phyloP scores from a whole-genome alignment of 2,329 filamentous ascomycete species.

The Aspergillus ruber region DNA sequence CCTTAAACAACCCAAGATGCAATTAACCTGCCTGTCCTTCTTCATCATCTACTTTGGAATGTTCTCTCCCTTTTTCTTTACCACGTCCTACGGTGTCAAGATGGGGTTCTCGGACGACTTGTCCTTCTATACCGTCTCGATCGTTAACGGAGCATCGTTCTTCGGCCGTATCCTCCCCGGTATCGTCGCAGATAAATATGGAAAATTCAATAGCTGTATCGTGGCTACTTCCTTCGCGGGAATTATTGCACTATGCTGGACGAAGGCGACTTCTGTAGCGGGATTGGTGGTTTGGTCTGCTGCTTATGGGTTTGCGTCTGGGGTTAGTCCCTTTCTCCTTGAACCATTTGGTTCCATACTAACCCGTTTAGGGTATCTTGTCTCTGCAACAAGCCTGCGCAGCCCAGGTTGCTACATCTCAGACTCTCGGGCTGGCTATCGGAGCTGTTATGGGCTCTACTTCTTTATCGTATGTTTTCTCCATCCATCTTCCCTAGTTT shows the following conservation, averaged over 20 bases:
- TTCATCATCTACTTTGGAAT: slow-evolving; percentile 34
- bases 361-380: slow-evolving; percentile 35
- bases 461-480: slow-evolving; percentile 36
- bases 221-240: slow-evolving; percentile 26
- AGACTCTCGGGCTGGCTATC: slow-evolving; percentile 38
- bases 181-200: slow-evolving; percentile 29
- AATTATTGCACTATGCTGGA: slow-evolving; percentile 42
- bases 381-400: slow-evolving; percentile 44
- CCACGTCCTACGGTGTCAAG: slow-evolving; percentile 22
- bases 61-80: slow-evolving; percentile 36
- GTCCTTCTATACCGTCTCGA: slow-evolving; percentile 34
- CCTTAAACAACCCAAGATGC: slow-evolving; percentile 18
- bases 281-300: slow-evolving; percentile 41
- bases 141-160: slow-evolving; percentile 33
- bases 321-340: slow-evolving; percentile 21
- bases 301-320: slow-evolving; percentile 43
- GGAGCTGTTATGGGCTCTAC: slow-evolving; percentile 38
- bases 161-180: slow-evolving; percentile 33
- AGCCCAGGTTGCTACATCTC: slow-evolving; percentile 33
- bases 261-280: slow-evolving; percentile 35
- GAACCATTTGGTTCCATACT: not conserved
- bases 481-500: not conserved
- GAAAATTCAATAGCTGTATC: slow-evolving; percentile 27
- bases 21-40: slow-evolving; percentile 24
- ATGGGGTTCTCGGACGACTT: slow-evolving; percentile 23